These are phyloP conservation scores for Solanum hybrid DNA, from an alignment of 305 asterid genomes.

Conservation along the genomic window DNA sequence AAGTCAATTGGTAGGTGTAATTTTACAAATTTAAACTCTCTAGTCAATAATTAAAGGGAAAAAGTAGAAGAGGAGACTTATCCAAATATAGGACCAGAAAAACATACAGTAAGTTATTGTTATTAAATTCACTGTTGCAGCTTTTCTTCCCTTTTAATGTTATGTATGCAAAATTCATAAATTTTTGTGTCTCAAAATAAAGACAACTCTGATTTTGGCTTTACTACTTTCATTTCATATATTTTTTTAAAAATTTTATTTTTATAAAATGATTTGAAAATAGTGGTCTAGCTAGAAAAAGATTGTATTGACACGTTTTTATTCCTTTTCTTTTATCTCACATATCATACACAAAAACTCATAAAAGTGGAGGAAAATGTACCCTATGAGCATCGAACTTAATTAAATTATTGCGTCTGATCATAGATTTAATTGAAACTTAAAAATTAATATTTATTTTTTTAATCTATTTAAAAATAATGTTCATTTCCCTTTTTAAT, in stretches of 20 bases:
- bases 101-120: not conserved
- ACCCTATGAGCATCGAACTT: not conserved
- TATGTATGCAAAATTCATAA: not conserved
- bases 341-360: not conserved
- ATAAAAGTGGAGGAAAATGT: not conserved
- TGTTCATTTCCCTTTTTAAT: no score
- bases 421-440: not conserved
- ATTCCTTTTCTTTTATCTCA: not conserved
- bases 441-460: no score
- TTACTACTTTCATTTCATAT: not conserved
- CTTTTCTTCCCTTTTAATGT: not conserved
- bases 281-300: not conserved
- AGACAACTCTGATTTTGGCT: not conserved
- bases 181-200: not conserved
- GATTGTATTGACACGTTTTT: not conserved
- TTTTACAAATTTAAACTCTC: not conserved
- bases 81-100: slow-evolving; percentile 4
- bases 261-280: not conserved
- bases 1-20: not conserved
- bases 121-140: not conserved
- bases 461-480: no score
- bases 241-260: not conserved
- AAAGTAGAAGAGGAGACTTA: not conserved
- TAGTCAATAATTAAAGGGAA: not conserved
- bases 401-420: not conserved